Base-by-base conservation (phyloP, 257 asterid species). In the Sherardia arvensis region DNA sequence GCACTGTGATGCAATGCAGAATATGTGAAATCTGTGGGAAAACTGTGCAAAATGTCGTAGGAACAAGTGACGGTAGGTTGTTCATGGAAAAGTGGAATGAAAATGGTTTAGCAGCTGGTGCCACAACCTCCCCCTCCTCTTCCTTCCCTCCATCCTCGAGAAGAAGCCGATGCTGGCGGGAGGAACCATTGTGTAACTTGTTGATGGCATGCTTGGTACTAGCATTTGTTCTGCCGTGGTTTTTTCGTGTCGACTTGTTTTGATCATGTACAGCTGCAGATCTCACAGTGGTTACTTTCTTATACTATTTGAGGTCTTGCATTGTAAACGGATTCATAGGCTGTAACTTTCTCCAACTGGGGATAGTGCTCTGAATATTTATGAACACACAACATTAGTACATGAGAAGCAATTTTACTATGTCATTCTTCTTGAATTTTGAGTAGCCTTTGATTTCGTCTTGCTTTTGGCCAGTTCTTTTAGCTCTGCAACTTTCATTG, bases 11-110 rank as follows among this genome's bases (percentile, higher is more conserved):
- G 8, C 30, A 7, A 2, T 73, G 82, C 90, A 90, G 97, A 76
- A 62, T 78, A 59, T 90, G 97, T 49, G 97, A 87, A 79, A 87
- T 90, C 66, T 90, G 97, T 63, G 86, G 92, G 17, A 76, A 75
- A 76, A 74, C 70, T 14, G 97, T 85, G 21, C 77, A 73, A 70
- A 85, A 90, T 64, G 64, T 85, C 18, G 75, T 76, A 3, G 92
- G 92, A 12, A 55, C 70, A 3, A 71, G 79, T 4, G 84, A 80
- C 48, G 56, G 36, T 7, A 75, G 77, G 26, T 83, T 90, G 26
- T 87, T 90, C 74, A 76, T 90, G 79, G 90, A 79, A 68, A 91
- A 79, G 66, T 84, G 97, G 97, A 87, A 78, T 11, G 95, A 83
- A 36, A 65, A 61, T 1, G 56, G 84, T 67, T 29, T 78, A 9